phyloP scores from a whole-genome alignment of 306 rosid species.

The Erythrophleum fordii region DNA sequence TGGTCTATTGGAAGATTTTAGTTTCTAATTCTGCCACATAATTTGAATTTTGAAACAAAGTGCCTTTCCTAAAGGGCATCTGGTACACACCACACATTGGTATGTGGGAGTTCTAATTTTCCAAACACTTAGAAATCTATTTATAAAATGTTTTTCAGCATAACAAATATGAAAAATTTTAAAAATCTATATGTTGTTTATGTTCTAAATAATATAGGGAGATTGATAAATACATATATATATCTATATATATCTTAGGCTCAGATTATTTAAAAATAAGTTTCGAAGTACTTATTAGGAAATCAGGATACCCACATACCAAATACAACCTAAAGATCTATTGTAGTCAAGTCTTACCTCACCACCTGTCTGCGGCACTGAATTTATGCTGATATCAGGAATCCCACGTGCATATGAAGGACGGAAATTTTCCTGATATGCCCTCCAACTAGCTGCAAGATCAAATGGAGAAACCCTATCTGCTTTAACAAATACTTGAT shows the following conservation, averaged over 20 bases:
- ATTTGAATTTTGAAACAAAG: neutral
- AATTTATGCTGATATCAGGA: slow-evolving; percentile 88
- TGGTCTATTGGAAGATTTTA: neutral
- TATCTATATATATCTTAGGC: neutral
- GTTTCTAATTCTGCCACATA: neutral
- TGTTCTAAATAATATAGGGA: too few relatives aligned
- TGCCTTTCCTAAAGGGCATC: neutral
- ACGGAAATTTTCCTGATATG: slow-evolving; percentile 77
- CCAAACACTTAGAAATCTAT: neutral
- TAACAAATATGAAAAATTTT: neutral
- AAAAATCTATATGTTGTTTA: too few relatives aligned
- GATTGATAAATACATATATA: too few relatives aligned
- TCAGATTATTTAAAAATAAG: neutral
- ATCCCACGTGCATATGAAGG: slow-evolving; percentile 83
- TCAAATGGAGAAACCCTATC: slow-evolving; percentile 88
- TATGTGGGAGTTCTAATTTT: neutral
- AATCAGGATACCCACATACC: neutral
- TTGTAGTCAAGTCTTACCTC: slow-evolving; percentile 58
- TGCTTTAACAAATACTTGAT: slow-evolving; percentile 78
- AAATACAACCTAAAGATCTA: slow-evolving; percentile 6
- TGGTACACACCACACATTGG: slow-evolving; percentile 12
- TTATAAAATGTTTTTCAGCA: too few relatives aligned
- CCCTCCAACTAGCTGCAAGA: slow-evolving; percentile 99
- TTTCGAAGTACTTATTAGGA: neutral
- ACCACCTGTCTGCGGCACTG: slow-evolving; percentile 54